These are phyloP conservation scores for Agrocybe praecox DNA, from an alignment of 768 basidiomycete species.

Conservation along the genomic window DNA sequence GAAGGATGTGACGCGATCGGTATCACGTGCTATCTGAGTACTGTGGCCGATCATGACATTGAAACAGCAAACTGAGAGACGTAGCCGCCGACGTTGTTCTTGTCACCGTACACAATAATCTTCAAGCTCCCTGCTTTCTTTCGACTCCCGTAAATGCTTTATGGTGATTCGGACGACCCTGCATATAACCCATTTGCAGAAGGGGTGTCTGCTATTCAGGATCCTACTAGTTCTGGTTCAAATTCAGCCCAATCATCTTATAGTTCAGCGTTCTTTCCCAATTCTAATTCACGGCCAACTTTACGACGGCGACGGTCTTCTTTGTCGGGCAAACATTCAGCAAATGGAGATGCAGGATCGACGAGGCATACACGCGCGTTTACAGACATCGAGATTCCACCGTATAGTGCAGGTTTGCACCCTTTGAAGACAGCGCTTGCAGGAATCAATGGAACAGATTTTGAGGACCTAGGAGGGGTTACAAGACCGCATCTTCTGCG, in stretches of 20 bases:
- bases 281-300: slow-evolving; percentile 20
- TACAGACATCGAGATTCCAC: slow-evolving; percentile 23
- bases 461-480: slow-evolving; percentile 29
- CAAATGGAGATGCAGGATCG: slow-evolving; percentile 1
- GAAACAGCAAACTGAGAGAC: no score
- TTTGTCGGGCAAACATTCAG: slow-evolving; percentile 6
- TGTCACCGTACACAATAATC: no score
- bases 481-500: slow-evolving; percentile 45
- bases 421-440: slow-evolving; percentile 28
- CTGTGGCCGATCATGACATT: not conserved
- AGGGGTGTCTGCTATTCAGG: not conserved
- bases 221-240: slow-evolving; percentile 13
- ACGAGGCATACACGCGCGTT: slow-evolving; percentile 23
- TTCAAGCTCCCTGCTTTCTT: not conserved
- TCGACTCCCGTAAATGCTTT: slow-evolving; percentile 12
- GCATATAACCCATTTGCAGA: slow-evolving; percentile 29
- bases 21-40: not conserved
- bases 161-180: slow-evolving; percentile 23
- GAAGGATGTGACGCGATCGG: no score
- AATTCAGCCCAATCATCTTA: slow-evolving; percentile 23
- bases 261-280: slow-evolving; percentile 33
- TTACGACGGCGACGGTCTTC: slow-evolving; percentile 24
- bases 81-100: no score
- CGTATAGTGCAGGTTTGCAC: slow-evolving; percentile 24
- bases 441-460: slow-evolving; percentile 18